Conservation (phyloP, 768 basidiomycete species). For the Termitomyces sp. region DNA sequence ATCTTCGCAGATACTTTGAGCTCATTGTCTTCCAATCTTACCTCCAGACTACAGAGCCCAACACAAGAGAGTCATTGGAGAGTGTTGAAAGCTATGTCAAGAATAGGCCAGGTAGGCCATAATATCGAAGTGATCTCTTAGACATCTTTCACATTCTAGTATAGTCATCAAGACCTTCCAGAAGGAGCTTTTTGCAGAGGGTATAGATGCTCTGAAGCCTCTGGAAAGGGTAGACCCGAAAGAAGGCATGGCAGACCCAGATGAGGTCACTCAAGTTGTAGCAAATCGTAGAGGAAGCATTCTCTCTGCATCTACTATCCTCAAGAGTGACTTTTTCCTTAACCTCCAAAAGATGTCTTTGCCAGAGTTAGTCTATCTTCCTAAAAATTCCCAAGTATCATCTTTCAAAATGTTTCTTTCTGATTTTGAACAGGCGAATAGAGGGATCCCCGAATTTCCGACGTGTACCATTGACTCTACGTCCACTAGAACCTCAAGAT, state of each 20-base stretch:
- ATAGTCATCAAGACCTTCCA: constrained; percentile 93
- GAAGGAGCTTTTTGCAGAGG: constrained; percentile 82
- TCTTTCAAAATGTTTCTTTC: neutral
- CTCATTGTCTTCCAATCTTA: constrained; percentile 90
- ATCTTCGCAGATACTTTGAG: constrained; percentile 81
- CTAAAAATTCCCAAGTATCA: neutral
- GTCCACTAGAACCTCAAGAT: constrained; percentile 24
- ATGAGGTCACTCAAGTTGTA: constrained; percentile 88
- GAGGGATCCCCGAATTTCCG: constrained; percentile 96
- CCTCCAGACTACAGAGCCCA: constrained; percentile 74
- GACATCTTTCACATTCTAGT: neutral
- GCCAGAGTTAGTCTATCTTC: constrained; percentile 64
- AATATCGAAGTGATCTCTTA: neutral
- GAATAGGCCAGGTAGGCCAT: constrained; percentile 68
- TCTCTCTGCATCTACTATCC: constrained; percentile 85
- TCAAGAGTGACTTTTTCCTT: constrained; percentile 94
- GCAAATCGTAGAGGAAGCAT: constrained; percentile 81
- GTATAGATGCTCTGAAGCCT: constrained; percentile 75
- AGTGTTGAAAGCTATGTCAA: constrained; percentile 82
- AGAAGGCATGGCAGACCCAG: constrained; percentile 76
- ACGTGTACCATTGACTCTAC: constrained; percentile 64
- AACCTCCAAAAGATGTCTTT: constrained; percentile 96
- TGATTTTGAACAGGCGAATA: constrained; percentile 54
- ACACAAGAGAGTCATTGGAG: constrained; percentile 73
- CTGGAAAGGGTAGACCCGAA: constrained; percentile 67